phyloP scores from a whole-genome alignment of 2,329 filamentous ascomycete species.

The Hypoxylon sp. region DNA sequence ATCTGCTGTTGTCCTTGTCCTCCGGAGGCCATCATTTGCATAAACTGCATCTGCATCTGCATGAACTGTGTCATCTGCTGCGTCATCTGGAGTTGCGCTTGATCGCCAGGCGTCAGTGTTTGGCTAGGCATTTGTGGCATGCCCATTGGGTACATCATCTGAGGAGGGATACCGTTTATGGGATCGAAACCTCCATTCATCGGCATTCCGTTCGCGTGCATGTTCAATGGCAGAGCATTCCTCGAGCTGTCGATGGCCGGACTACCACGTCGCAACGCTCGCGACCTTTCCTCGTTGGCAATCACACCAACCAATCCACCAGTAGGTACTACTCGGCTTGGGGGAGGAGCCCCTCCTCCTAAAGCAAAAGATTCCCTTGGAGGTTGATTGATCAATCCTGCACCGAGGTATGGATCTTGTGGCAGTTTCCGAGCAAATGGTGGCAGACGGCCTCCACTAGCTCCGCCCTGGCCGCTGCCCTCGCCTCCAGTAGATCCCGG shows the following conservation, averaged over 20 bases:
- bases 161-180: conserved; percentile 62
- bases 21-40: conserved; percentile 79
- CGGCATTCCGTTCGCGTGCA: conserved; percentile 55
- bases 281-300: conserved; percentile 83
- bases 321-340: conserved; percentile 66
- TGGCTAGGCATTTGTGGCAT: conserved; percentile 53
- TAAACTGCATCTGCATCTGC: conserved; percentile 96
- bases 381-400: conserved; percentile 78
- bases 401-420: conserved; percentile 86
- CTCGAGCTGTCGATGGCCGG: conserved; percentile 72
- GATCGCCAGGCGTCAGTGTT: conserved; percentile 72
- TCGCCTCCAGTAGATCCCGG: conserved; percentile 71
- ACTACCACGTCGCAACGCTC: conserved; percentile 82
- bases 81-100: conserved; percentile 82
- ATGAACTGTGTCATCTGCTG: conserved; percentile 90
- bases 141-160: conserved; percentile 63
- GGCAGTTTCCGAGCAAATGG: conserved; percentile 87
- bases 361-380: conserved; percentile 82
- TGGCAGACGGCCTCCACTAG: conserved; percentile 69
- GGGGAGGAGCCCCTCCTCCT: conserved; percentile 65
- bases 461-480: conserved; percentile 52
- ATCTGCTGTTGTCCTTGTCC: conserved; percentile 51
- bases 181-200: conserved; percentile 62
- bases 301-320: conserved; percentile 91
- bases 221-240: conserved; percentile 52